Evolutionary conservation across 768 basidiomycete species (phyloP).

Genomic region (Suillus ampliporus): DNA sequence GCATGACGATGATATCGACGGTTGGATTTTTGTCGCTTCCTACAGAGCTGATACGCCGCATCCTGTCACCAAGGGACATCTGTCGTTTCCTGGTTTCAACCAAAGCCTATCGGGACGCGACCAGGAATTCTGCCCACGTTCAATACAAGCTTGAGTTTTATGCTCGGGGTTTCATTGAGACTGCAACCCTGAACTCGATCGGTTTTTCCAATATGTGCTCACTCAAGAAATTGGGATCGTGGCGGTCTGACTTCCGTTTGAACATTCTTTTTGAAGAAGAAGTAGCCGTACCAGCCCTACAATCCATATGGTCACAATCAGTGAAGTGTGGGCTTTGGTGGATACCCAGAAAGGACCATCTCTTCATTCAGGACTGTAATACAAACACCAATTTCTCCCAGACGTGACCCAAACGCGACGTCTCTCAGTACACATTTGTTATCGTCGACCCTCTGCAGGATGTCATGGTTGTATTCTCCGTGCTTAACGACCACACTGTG

Average conservation of each 20-base stretch:
- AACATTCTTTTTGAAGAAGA: neutral
- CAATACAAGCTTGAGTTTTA: conserved; percentile 2
- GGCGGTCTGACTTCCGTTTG: neutral
- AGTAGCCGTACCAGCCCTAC: neutral
- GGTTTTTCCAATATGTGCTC: neutral
- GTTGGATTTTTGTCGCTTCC: neutral
- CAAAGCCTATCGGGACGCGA: neutral
- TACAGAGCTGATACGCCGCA: neutral
- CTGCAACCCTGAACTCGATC: neutral
- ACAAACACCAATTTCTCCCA: neutral
- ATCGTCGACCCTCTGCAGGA: neutral
- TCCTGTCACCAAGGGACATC: neutral
- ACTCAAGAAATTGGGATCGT: neutral
- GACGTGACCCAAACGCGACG: neutral
- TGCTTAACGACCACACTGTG: too few relatives aligned
- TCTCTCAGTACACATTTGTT: too few relatives aligned
- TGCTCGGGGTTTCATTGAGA: neutral
- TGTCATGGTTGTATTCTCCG: neutral
- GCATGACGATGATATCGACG: neutral
- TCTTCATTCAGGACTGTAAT: neutral
- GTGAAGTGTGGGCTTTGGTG: conserved; percentile 5
- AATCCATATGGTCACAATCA: neutral
- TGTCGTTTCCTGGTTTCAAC: neutral
- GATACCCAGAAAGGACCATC: neutral
- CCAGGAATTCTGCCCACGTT: neutral